Evolutionary conservation across 139 green algal species (phyloP).

Genomic region (Auxenochlorella pyrenoidosa): DNA sequence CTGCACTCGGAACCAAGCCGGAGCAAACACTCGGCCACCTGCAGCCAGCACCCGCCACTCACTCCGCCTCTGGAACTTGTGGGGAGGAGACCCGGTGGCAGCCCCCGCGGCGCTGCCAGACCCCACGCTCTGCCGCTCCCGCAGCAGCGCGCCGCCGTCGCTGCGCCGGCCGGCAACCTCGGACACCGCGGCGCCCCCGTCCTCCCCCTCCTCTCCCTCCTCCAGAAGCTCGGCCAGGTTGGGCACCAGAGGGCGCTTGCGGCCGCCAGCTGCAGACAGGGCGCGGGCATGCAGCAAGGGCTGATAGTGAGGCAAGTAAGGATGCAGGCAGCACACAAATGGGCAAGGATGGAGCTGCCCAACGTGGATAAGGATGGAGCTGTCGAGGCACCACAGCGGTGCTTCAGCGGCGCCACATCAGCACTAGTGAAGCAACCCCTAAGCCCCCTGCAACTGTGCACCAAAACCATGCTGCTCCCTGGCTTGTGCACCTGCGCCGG

Average conservation of each 20-base stretch:
- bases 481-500: conserved; percentile 31
- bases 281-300: neutral
- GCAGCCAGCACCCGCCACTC: neutral
- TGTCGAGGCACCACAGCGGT: neutral
- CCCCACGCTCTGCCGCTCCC: conserved; percentile 7
- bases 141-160: conserved; percentile 33
- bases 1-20: no score
- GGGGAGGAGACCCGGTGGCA: conserved; percentile 4
- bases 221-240: conserved; percentile 39
- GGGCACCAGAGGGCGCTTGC: conserved; percentile 48
- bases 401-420: neutral
- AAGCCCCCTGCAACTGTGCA: no score
- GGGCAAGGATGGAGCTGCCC: no score
- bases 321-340: neutral
- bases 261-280: conserved; percentile 14
- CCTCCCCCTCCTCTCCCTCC: conserved; percentile 6
- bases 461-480: no score
- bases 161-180: neutral
- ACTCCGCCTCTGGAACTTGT: conserved; percentile 18
- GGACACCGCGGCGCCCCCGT: neutral
- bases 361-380: no score
- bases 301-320: neutral
- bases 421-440: no score
- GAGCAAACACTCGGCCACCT: no score
- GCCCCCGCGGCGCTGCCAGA: neutral